These are phyloP conservation scores for Trichopus zeylanicus DNA, from an alignment of 116 monocot genomes.

Conservation along the genomic window DNA sequence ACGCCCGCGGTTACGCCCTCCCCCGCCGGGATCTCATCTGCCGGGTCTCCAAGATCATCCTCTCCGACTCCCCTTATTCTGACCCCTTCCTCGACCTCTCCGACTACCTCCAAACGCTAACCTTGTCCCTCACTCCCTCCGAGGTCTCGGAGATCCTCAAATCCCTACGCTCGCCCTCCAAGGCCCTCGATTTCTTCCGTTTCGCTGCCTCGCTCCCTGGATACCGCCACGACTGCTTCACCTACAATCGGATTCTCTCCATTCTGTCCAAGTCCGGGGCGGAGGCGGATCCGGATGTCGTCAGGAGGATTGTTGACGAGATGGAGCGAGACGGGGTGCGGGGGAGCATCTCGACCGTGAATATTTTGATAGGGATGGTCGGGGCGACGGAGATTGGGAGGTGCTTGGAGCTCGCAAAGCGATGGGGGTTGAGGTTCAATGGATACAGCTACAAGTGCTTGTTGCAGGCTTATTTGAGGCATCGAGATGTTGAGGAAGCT, in stretches of 20 bases:
- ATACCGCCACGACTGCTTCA: conserved; percentile 78
- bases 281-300: conserved; percentile 15
- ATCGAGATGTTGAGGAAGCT: conserved; percentile 47
- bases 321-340: conserved; percentile 66
- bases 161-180: conserved; percentile 17
- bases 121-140: conserved; percentile 47
- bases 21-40: conserved; percentile 89
- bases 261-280: conserved; percentile 23
- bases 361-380: conserved; percentile 62
- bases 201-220: conserved; percentile 50
- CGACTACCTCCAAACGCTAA: conserved; percentile 62
- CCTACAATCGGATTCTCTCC: conserved; percentile 75
- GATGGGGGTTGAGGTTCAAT: conserved; percentile 71
- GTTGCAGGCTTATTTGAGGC: conserved; percentile 80
- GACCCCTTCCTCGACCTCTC: conserved; percentile 65
- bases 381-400: conserved; percentile 35
- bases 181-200: conserved; percentile 58
- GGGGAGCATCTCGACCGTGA: conserved; percentile 81
- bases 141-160: conserved; percentile 78
- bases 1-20: conserved; percentile 41
- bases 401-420: conserved; percentile 60
- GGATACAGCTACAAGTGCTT: conserved; percentile 84
- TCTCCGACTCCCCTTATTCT: conserved; percentile 10
- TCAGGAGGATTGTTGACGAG: conserved; percentile 39
- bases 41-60: conserved; percentile 48